These are phyloP conservation scores for Leccinum pellstonianum DNA, from an alignment of 768 basidiomycete genomes.

Conservation along the genomic window DNA sequence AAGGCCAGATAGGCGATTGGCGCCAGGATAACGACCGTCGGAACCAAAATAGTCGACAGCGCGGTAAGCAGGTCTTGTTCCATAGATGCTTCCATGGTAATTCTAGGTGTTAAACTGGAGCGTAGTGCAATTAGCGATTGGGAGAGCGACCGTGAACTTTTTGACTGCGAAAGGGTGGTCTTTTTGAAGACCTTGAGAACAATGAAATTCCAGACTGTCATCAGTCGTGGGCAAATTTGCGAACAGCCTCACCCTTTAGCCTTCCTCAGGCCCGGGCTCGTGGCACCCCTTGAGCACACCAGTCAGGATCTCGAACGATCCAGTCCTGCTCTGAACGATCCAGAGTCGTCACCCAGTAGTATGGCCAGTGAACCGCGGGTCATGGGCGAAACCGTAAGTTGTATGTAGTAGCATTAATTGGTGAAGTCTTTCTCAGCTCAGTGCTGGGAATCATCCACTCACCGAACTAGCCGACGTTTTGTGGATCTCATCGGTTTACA, in stretches of 20 bases:
- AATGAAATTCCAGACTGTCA: background rate
- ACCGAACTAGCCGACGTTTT: background rate
- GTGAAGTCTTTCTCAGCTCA: background rate
- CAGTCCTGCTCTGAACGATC: no score
- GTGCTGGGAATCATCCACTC: background rate
- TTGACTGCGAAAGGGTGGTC: background rate
- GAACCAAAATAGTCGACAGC: constrained; percentile 14
- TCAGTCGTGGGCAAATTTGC: background rate
- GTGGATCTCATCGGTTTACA: background rate
- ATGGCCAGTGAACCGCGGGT: no score
- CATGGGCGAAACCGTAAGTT: no score
- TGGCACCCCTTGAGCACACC: no score
- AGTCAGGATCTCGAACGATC: background rate
- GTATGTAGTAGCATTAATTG: background rate
- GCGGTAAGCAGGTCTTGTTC: constrained; percentile 2
- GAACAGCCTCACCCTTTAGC: background rate
- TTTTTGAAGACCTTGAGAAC: background rate
- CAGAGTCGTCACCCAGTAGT: background rate
- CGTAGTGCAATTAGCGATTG: background rate
- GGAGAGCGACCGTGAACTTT: background rate
- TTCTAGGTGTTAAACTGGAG: background rate
- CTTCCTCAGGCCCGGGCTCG: background rate
- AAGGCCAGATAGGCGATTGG: constrained; percentile 20
- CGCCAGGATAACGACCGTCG: constrained; percentile 8
- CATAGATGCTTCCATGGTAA: constrained; percentile 1